Evolutionary conservation across 2,329 filamentous ascomycete species (phyloP), one percentile per base, ranked within the genome.

Genomic region (Cytospora piceicola): DNA sequence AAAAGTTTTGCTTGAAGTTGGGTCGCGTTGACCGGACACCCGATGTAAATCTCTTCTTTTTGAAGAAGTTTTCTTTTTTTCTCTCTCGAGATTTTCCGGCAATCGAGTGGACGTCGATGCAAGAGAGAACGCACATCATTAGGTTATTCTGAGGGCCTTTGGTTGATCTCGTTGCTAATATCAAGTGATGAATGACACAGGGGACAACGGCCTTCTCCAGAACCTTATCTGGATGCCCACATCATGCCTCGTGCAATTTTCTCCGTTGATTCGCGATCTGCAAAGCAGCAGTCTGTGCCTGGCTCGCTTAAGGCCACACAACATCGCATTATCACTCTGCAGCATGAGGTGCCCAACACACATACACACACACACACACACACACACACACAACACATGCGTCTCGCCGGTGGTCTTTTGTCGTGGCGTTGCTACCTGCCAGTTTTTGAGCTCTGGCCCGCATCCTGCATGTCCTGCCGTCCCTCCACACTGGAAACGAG

Each of bases 121-220:
- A 53, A 36, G 17, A 52, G 52, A 64, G 65, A 56, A 59, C 36
- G 32, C n/a, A 39, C 30, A 20, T 14, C 55, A 36, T 49, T 34
- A 53, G 56, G 60, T 64, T 66, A 64, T 57, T 53, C 30, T 32
- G 64, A 52, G 64, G 61, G 51, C 30, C 60, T 24, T 6, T 39
- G 17, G 56, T 20, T 49, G 46, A 49, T 24, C 22, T 24, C n/a
- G n/a, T n/a, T 20, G n/a, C 17, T 49, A 49, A 4, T 15, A 36
- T 36, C 11, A 14, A 46, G 20, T 22, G 17, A 46, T 46, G 42
- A 1, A 46, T 22, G 42, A n/a, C 20, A 46, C 42, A n/a, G n/a
- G 36, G 56, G 62, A 64, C 30, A 46, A 64, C 58, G 42, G n/a
- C 20, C n/a, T 22, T 49, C 46, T 14, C 46, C 46, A 24, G 46